Conservation (phyloP, 768 basidiomycete genomes). For the Lactifluus pinguis region DNA sequence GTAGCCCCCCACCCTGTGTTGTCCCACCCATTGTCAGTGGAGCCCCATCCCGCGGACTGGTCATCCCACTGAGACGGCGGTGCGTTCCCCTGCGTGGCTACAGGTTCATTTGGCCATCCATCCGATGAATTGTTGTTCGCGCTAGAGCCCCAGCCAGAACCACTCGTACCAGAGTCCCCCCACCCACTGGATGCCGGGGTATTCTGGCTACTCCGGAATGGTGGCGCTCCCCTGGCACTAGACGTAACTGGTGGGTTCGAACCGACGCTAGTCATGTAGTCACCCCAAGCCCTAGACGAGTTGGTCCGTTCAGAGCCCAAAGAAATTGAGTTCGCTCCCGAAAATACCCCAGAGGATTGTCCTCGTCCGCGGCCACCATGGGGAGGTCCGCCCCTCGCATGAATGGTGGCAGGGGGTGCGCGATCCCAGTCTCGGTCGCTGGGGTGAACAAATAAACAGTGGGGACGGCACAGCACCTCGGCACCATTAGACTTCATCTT, state of each 20-base stretch:
- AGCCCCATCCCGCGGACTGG: neutral
- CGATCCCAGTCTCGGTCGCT: slow-evolving; percentile 11
- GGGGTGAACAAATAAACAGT: slow-evolving; percentile 11
- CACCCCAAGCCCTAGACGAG: slow-evolving; percentile 4
- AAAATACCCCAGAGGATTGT: neutral
- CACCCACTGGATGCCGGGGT: neutral
- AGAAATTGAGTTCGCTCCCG: neutral
- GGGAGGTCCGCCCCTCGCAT: slow-evolving; percentile 1
- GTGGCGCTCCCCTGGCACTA: neutral
- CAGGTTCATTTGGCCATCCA: neutral
- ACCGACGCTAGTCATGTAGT: slow-evolving; percentile 2
- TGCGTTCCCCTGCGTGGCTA: neutral
- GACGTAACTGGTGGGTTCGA: neutral
- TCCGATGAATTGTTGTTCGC: neutral
- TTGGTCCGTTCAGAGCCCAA: neutral
- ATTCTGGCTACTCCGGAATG: neutral
- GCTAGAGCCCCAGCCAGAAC: slow-evolving; percentile 1
- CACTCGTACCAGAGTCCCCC: slow-evolving; percentile 2
- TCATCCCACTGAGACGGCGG: neutral
- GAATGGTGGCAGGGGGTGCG: neutral
- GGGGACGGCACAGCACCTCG: neutral
- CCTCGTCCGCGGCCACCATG: slow-evolving; percentile 1
- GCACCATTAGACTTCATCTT: neutral
- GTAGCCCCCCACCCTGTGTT: neutral
- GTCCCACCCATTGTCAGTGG: neutral